Percentiles rank a stretch among this genome's conserved stretches.
Conservation (phyloP, 495 filamentous ascomycete species). For the Durotheca rogersii region DNA sequence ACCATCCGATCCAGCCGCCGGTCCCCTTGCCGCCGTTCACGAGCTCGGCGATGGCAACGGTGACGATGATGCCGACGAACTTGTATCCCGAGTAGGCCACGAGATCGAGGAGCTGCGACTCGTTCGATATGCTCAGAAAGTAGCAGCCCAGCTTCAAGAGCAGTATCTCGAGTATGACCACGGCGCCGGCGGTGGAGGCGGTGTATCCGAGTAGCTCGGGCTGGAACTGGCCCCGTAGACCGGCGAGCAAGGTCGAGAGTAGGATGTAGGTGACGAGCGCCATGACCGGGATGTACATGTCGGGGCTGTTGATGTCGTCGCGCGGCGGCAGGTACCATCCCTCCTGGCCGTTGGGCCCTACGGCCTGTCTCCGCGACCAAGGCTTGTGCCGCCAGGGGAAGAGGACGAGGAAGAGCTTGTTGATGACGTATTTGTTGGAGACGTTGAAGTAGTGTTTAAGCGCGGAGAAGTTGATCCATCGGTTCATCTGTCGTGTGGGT, state of each 20-base stretch:
- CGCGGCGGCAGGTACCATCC: constrained; percentile 91
- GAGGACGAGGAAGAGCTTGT: constrained; percentile 83
- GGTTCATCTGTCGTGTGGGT: constrained; percentile 65
- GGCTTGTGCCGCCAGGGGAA: constrained; percentile 97
- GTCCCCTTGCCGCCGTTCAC: constrained; percentile 75
- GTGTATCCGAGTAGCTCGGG: constrained; percentile 89
- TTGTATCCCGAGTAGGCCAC: constrained; percentile 98
- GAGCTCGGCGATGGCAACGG: constrained; percentile 73
- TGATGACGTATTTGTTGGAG: constrained; percentile 85
- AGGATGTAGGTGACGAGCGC: constrained; percentile 97
- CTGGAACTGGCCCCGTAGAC: constrained; percentile 88
- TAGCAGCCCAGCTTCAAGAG: constrained; percentile 90
- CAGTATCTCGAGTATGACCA: constrained; percentile 83
- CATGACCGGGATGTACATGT: constrained; percentile 98
- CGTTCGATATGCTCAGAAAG: constrained; percentile 86
- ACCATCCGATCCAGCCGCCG: constrained; percentile 84
- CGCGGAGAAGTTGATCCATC: constrained; percentile 85
- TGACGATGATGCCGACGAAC: constrained; percentile 93
- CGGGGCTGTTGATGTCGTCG: constrained; percentile 94
- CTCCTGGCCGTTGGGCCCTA: constrained; percentile 67
- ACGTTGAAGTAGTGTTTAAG: constrained; percentile 99
- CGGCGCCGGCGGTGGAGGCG: constrained; percentile 76
- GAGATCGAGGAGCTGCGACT: constrained; percentile 81
- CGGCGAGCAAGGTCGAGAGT: constrained; percentile 82
- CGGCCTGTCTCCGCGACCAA: constrained; percentile 76